Base-by-base conservation (phyloP, 2,329 filamentous ascomycete genomes). In the Diplodia seriata region DNA sequence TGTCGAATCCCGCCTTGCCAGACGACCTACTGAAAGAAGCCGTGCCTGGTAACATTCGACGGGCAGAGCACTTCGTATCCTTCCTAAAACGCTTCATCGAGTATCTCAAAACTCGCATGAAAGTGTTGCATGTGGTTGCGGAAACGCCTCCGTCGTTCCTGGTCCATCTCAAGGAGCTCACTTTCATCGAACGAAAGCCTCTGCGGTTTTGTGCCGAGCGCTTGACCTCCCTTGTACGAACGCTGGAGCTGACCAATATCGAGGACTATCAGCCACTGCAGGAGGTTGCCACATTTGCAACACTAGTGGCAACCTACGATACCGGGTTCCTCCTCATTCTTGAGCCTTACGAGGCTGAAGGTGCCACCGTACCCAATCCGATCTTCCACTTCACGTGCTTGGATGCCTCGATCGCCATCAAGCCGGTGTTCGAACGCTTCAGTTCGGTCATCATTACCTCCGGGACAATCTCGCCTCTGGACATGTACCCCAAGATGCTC, bases 401-500 rank as follows among this genome's bases (percentile, higher is more conserved):
- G 26, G 95, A 99, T 79, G 95, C 95, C 4, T 95, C 96, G 0
- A 99, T 99, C 72, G 95, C 96, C 51, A 99, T 99, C 75, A 96
- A 95, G 70, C 95, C 95, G 0, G 94, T 99, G 5, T 97, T 99
- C 75, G 94, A 99, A 69, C 90, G 95, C 63, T 99, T 99, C 79
- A 94, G 92, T 78, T 98, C 95, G 1, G 95, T 99, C 71, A 97
- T 99, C 76, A 98, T 99, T 77, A 99, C 95, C 0, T 98, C 95
- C 0, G 95, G 95, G 70, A 99, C 95, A 1, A 93, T 99, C 70
- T 98, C 95, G 1, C 95, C 95, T 0, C 82, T 99, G 3, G 96
- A 99, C 77, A 99, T 99, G 91, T 99, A 99, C 75, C 96, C 95
- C 0, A 97, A 97, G 76, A 99, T 99, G 94, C 89, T 99, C 31